Base-by-base conservation (phyloP, 2,329 filamentous ascomycete genomes). In the Trichoderma semiorbis region DNA sequence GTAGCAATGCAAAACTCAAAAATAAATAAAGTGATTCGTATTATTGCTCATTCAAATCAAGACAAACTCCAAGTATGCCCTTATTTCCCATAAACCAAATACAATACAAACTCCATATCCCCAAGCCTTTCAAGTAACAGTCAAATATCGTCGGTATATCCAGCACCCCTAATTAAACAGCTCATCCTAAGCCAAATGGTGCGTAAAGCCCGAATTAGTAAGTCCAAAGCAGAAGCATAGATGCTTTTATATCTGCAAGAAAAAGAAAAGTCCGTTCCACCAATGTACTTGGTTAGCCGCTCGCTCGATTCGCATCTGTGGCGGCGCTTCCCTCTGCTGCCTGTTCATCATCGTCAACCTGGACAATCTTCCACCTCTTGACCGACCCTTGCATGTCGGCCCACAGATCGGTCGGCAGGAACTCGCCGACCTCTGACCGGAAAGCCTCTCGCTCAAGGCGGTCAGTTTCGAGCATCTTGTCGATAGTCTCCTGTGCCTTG, bases 351-450 rank as follows among this genome's bases (percentile, higher is more conserved):
- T 77, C 75, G 18, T 80, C 81, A 7, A 84, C 78, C 0, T 82
- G 80, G 2, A 85, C 79, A 3, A 89, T 81, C 47, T 85, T 83
- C 84, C 85, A 89, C 69, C 81, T 84, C 72, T 81, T 84, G 75
- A 88, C 88, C 30, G 85, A 86, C n/a, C 84, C 86, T 74, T 87
- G 88, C 80, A 96, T 88, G 1, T 91, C 92, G 0, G 90, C 91
- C 94, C 94, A 98, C 26, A 98, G 89, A 79, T 98, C 94, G 0
- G 91, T 91, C 0, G 96, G 96, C 12, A 99, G 82, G 78, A 90
- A 97, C 74, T 97, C 93, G 8, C 94, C 95, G 14, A 96, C 91
- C 57, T 97, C 92, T 32, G 91, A 86, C 39, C 92, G 88, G 80
- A 99, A 98, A 0, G 87, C 84, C 74, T 97, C 92, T 47, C 96